Evolutionary conservation across 352 stramenopile genomes (phyloP).

Genomic region (Globisporangium yorkense): DNA sequence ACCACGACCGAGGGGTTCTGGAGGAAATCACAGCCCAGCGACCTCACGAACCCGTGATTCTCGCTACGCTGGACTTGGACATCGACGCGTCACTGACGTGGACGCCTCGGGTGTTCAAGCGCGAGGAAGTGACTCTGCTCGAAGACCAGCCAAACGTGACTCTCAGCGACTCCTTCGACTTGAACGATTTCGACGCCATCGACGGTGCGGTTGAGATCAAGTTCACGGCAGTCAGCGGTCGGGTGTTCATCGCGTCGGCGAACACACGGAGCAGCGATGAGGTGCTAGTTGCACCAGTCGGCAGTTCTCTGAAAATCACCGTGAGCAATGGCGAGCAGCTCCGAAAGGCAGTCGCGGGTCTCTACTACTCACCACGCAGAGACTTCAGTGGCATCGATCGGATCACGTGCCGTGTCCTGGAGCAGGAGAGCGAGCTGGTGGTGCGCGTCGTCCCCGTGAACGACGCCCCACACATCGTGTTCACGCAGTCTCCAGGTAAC

Average conservation of each 20-base stretch:
- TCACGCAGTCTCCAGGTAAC: background rate
- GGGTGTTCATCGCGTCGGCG: slow-evolving; percentile 3
- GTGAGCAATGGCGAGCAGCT: slow-evolving; percentile 1
- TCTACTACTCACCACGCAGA: slow-evolving; percentile 9
- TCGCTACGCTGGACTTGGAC: slow-evolving; percentile 8
- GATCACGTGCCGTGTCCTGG: slow-evolving; percentile 1
- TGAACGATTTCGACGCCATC: background rate
- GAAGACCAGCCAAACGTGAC: slow-evolving; percentile 6
- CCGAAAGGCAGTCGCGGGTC: slow-evolving; percentile 2
- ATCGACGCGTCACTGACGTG: background rate
- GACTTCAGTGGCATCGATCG: slow-evolving; percentile 14
- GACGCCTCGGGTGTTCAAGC: background rate
- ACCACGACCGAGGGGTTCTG: background rate
- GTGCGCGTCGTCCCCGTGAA: slow-evolving; percentile 19
- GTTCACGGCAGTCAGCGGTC: slow-evolving; percentile 1
- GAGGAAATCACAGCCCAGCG: background rate
- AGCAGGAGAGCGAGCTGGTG: slow-evolving; percentile 1
- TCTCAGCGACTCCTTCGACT: slow-evolving; percentile 11
- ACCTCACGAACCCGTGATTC: background rate
- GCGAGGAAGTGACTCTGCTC: slow-evolving; percentile 4
- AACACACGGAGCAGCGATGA: background rate
- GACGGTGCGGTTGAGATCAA: slow-evolving; percentile 7
- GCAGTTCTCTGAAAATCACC: slow-evolving; percentile 5
- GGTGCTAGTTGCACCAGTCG: background rate
- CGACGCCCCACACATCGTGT: slow-evolving; percentile 13